phyloP scores from a whole-genome alignment of 305 asterid species.

The Plantago lanceolata region DNA sequence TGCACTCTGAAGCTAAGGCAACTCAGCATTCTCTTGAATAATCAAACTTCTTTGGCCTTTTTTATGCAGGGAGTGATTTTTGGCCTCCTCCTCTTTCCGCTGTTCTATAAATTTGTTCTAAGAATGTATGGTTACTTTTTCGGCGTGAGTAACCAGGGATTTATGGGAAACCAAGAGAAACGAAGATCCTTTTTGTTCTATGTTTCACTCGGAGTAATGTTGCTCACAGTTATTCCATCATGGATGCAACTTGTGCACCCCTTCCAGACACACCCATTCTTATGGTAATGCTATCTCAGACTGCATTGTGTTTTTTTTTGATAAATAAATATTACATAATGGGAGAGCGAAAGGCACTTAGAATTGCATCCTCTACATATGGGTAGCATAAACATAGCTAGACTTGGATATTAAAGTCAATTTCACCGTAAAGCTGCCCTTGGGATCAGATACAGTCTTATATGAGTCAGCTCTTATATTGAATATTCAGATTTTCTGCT shows the following conservation, averaged over 20 bases:
- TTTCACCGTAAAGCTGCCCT: too few species aligned
- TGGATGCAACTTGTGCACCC: constrained; percentile 89
- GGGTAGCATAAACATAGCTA: too few species aligned
- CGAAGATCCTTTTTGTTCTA: constrained; percentile 57
- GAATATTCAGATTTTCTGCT: too few species aligned
- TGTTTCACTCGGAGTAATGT: constrained; percentile 39
- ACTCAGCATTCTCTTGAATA: constrained; percentile 2
- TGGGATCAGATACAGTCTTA: too few species aligned
- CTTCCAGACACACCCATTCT: constrained; percentile 62
- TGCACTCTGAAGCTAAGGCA: constrained; percentile 12
- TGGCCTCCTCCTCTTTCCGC: constrained; percentile 74
- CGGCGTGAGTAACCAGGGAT: constrained; percentile 30
- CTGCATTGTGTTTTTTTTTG: background rate
- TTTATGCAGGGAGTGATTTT: constrained; percentile 64
- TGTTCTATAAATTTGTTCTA: constrained; percentile 46
- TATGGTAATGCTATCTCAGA: constrained; percentile 50
- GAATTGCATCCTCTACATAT: background rate
- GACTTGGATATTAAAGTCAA: too few species aligned
- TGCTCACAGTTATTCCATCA: constrained; percentile 61
- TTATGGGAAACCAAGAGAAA: constrained; percentile 37
- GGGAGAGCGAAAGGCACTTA: background rate
- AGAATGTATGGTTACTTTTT: constrained; percentile 37
- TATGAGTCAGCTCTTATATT: too few species aligned
- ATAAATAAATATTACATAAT: background rate
- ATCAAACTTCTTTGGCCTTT: constrained; percentile 19